Evolutionary conservation across 2,329 filamentous ascomycete genomes (phyloP).

Genomic region (Trichoderma semiorbis): DNA sequence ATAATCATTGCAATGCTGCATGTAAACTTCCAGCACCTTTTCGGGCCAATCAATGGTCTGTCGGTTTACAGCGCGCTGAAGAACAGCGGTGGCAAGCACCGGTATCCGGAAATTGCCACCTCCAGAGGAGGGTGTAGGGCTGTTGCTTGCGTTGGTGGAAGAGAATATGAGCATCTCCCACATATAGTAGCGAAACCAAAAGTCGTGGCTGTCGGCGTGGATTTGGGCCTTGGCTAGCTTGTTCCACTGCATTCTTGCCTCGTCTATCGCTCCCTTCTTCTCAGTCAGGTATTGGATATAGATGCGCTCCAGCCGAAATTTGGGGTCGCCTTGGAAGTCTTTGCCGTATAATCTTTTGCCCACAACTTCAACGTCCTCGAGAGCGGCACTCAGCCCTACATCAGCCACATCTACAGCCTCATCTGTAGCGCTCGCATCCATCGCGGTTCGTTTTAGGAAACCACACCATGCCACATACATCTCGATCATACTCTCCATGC

Average conservation of each 20-base stretch:
- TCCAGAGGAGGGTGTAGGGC: slow-evolving; percentile 46
- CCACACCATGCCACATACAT: slow-evolving; percentile 95
- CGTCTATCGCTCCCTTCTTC: slow-evolving; percentile 71
- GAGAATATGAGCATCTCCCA: slow-evolving; percentile 77
- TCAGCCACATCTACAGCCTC: slow-evolving; percentile 88
- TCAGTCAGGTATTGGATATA: slow-evolving; percentile 89
- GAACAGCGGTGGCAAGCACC: slow-evolving; percentile 68
- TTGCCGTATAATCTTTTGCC: slow-evolving; percentile 71
- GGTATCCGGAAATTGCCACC: slow-evolving; percentile 59
- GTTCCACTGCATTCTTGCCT: slow-evolving; percentile 75
- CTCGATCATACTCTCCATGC: slow-evolving; percentile 83
- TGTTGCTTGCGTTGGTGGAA: slow-evolving; percentile 42
- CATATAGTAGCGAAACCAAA: slow-evolving; percentile 88
- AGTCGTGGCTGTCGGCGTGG: slow-evolving; percentile 77
- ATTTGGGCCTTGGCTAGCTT: slow-evolving; percentile 61
- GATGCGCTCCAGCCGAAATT: slow-evolving; percentile 85
- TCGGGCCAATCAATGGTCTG: slow-evolving; percentile 72
- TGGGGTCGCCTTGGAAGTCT: slow-evolving; percentile 78
- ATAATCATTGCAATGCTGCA: slow-evolving; percentile 84
- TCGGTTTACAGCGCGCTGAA: slow-evolving; percentile 65
- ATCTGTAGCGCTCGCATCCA: slow-evolving; percentile 67
- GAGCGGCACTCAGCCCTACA: slow-evolving; percentile 77
- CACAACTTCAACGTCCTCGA: slow-evolving; percentile 81
- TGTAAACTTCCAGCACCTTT: slow-evolving; percentile 68
- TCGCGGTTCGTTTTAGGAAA: slow-evolving; percentile 82